Evolutionary conservation across 2,329 filamentous ascomycete genomes (phyloP), one percentile per base, ranked within the genome.

Genomic region (Epichloe gansuensis): DNA sequence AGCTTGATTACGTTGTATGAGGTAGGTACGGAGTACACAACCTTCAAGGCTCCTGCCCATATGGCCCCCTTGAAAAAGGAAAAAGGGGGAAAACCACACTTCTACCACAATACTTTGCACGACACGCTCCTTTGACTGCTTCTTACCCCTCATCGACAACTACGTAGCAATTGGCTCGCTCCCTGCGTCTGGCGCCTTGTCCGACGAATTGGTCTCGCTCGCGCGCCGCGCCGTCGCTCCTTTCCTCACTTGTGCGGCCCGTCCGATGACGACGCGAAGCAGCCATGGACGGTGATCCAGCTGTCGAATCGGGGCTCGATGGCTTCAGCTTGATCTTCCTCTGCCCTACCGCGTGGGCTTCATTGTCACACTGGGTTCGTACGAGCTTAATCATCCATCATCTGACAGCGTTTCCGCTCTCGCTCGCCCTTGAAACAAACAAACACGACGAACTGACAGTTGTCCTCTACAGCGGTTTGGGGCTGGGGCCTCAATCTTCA

Each of bases 401-500:
- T n/a, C 12, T n/a, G 15, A 15, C 37, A n/a, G 3, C 13, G 37
- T 39, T 13, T 2, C 37, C 12, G 37, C 5, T 2, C 37, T 39
- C 12, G 37, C 46, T 55, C 38, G 17, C 34, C 28, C n/a, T 28
- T 6, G 13, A 12, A 15, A 23, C 25, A 23, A 28, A 17, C 1
- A 28, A 39, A 49, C 8, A 31, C 28, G 28, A 31, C 28, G 8
- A 38, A 15, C 50, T 52, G 39, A 54, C 34, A 11, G 21, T 46
- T 28, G 38, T n/a, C 34, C n/a, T n/a, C n/a, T 21, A 55, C 59
- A 94, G 90, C 88, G 60, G 84, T 95, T 63, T 97, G 91, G 91
- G 90, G 88, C 66, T 98, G 91, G 90, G 90, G 85, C 59, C 70
- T 86, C 61, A 97, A 96, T 72, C 81, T 97, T 42, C 90, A 96